Base-by-base conservation (phyloP, 2,329 filamentous ascomycete species). In the Emmonsiellopsis sp. region DNA sequence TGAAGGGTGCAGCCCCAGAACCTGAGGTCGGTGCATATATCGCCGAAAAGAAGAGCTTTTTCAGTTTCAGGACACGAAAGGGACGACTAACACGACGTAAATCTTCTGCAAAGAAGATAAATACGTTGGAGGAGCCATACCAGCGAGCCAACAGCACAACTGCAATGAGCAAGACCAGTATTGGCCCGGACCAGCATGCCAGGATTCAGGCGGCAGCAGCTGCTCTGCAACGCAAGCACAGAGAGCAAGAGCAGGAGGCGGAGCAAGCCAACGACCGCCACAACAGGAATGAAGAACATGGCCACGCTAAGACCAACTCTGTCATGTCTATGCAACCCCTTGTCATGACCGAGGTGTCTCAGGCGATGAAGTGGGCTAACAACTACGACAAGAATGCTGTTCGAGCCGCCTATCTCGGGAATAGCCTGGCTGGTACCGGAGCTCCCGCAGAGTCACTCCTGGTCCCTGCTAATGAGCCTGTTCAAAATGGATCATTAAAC, bases 321-420 rank as follows among this genome's bases (percentile, higher is more conserved):
- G 81, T 95, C 53, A 79, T 96, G 64, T 95, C 90, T 2, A 75
- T 97, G 46, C 91, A 95, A 65, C 87, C 90, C 1, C 80, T 84
- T 51, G 86, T 97, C 57, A 78, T 91, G 63, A 89, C 79, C 51
- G 93, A 95, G 67, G 92, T 91, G 14, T 93, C 87, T 7, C 87
- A 90, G 27, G 93, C 93, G 1, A 86, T 98, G 84, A 95, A 95
- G 69, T 98, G 93, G 93, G 89, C 92, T 34, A 92, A 79, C 69
- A 90, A 90, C 63, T 97, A 96, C 66, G 93, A 97, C 71, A 94
- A 93, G 71, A 85, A 93, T 63, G 78, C 85, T 6, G 85, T 95
- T 57, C 84, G 90, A 52, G 84, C 88, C 58, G 84, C 88, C n/a
- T 97, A 97, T 69, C 77, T 97, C 50, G 81, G 83, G 45, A 85